Base-by-base conservation (phyloP, 2,329 filamentous ascomycete genomes). In the Fusarium sp. region DNA sequence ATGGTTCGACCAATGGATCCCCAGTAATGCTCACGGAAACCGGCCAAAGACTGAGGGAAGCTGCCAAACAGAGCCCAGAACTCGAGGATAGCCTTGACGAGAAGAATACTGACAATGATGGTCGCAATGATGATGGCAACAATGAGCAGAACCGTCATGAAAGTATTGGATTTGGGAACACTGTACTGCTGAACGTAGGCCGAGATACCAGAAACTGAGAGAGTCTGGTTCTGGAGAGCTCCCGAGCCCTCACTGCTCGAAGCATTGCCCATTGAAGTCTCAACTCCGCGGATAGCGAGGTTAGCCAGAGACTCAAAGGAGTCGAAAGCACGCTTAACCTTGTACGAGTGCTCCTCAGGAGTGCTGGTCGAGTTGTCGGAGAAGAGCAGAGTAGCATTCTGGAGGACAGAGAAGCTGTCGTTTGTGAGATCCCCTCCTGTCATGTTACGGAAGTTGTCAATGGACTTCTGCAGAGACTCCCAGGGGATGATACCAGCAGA, bases 11-110 rank as follows among this genome's bases (percentile, higher is more conserved):
- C 92, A 77, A 99, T 90, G 55, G 94, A 89, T 70, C 92, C 91
- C 96, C 96, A 98, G 83, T 98, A 98, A 78, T 97, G 92, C 81
- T 97, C 92, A 69, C 96, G 91, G 87, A 98, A 98, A 43, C 91
- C 90, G 17, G 88, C 83, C 58, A 98, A 86, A 35, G 87, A 86
- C 75, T 93, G 85, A 14, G 96, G 94, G 76, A 98, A 96, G 62
- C 84, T 92, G 67, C 91, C 94, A 70, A 92, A 95, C n/a, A 97
- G 83, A 17, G 94, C 91, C 93, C 95, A 97, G 37, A 88, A 83
- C 80, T 98, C 96, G 49, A 99, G 87, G 50, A 97, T 88, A 58
- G 97, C 89, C 83, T 98, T 99, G 80, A 96, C 86, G 7, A 98
- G 86, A 27, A 98, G 84, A 69, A 98, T 94, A 25, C 92, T 89